A percentile compares a stretch with the other conserved stretches of the same genome.
These are phyloP conservation scores for Pichia sp. DNA, from an alignment of 1,139 yeast genomes.

Conservation along the genomic window DNA sequence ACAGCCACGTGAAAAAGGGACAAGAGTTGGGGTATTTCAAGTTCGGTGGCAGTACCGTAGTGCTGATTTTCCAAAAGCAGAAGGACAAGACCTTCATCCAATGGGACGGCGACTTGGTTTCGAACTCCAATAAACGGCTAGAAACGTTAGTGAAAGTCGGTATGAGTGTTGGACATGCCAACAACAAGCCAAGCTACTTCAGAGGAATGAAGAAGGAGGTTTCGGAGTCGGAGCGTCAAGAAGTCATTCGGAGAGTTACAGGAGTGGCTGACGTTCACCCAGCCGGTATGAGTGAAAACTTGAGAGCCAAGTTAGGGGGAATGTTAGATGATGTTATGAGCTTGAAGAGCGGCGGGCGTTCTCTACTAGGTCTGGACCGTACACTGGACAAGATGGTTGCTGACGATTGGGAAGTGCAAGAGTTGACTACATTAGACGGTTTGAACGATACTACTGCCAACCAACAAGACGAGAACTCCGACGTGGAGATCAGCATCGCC, in stretches of 20 bases:
- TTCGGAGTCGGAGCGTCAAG: constrained; percentile 13
- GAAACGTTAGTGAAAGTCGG: constrained; percentile 89
- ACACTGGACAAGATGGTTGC: background rate
- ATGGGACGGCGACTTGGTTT: constrained; percentile 70
- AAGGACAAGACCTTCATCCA: constrained; percentile 28
- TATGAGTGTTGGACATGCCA: constrained; percentile 81
- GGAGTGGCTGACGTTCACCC: constrained; percentile 16
- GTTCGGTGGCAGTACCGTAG: constrained; percentile 90
- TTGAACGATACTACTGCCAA: constrained; percentile 8
- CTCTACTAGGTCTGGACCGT: background rate
- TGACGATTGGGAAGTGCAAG: constrained; percentile 19
- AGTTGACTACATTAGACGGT: constrained; percentile 17
- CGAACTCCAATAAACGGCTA: constrained; percentile 62
- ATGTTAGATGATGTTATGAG: constrained; percentile 20
- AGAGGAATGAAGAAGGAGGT: constrained; percentile 32
- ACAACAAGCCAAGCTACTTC: constrained; percentile 42
- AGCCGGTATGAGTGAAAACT: constrained; percentile 12
- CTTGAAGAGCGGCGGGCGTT: constrained; percentile 6
- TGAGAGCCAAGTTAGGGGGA: constrained; percentile 13
- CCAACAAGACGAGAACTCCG: background rate
- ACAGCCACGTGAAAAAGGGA: constrained; percentile 56
- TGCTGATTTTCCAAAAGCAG: constrained; percentile 47
- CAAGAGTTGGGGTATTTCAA: constrained; percentile 92
- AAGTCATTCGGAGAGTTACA: constrained; percentile 19
- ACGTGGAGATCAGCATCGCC: constrained; percentile 9